phyloP scores from a whole-genome alignment of 2,329 filamentous ascomycete genomes.

The Seiridium cupressi region DNA sequence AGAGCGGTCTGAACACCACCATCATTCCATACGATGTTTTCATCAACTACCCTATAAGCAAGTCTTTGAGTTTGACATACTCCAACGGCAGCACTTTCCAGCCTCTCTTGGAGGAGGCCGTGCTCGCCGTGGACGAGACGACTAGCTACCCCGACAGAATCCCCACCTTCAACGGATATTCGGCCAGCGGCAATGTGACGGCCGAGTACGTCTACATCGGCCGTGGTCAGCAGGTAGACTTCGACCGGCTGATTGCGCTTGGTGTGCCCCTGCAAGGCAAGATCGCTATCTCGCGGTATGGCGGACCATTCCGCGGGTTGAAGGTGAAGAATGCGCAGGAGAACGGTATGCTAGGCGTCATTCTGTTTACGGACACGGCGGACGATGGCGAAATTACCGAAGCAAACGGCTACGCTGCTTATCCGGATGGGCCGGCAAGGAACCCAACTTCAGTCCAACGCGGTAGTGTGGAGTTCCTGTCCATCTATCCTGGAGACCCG shows the following conservation, averaged over 20 bases:
- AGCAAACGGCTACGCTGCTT: constrained; percentile 68
- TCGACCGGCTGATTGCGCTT: constrained; percentile 65
- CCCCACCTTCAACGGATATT: constrained; percentile 82
- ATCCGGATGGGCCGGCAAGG: constrained; percentile 74
- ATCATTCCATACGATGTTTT: constrained; percentile 27
- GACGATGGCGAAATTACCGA: constrained; percentile 75
- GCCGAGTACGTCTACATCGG: constrained; percentile 76
- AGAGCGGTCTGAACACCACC: constrained; percentile 26
- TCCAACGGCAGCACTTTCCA: constrained; percentile 52
- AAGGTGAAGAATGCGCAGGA: constrained; percentile 84
- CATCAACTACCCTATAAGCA: constrained; percentile 52
- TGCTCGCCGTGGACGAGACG: constrained; percentile 71
- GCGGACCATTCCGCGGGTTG: constrained; percentile 72
- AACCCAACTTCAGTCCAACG: constrained; percentile 77
- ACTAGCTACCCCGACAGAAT: constrained; percentile 66
- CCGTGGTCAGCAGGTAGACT: constrained; percentile 73
- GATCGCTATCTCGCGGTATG: constrained; percentile 77
- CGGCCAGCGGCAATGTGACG: constrained; percentile 73
- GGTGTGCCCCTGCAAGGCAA: constrained; percentile 72
- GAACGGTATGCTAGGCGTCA: constrained; percentile 68
- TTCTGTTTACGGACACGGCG: constrained; percentile 74
- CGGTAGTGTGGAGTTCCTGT: constrained; percentile 72
- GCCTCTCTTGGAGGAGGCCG: constrained; percentile 70
- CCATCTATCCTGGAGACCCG: constrained; percentile 61
- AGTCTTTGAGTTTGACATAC: constrained; percentile 42